phyloP scores from a whole-genome alignment of 306 rosid genomes.

The Quercus glauca region DNA sequence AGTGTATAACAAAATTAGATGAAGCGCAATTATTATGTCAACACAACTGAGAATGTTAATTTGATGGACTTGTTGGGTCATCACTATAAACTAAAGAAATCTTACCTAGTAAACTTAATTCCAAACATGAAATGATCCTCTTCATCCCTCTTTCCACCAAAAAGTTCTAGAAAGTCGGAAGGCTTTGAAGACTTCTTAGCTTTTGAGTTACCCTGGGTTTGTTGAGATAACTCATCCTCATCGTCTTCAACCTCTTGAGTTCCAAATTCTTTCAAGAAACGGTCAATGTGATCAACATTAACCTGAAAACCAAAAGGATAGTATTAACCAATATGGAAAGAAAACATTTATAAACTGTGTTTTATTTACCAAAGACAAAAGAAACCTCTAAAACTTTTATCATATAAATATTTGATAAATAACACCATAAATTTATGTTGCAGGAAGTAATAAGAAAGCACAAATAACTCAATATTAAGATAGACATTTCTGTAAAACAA shows the following conservation, averaged over 20 bases:
- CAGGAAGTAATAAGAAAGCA: background rate
- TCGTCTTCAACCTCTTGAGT: constrained; percentile 45
- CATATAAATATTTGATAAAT: background rate
- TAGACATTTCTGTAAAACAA: background rate
- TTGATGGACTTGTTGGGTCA: background rate
- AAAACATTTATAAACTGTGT: background rate
- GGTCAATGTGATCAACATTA: constrained; percentile 73
- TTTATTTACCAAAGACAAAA: background rate
- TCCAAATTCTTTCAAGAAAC: constrained; percentile 71
- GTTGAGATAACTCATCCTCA: constrained; percentile 25
- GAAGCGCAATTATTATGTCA: background rate
- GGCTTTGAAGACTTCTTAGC: constrained; percentile 60
- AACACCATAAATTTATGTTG: background rate
- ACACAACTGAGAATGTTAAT: background rate
- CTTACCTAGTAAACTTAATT: constrained; percentile 82
- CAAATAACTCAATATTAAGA: background rate
- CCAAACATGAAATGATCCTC: constrained; percentile 90
- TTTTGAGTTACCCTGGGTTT: constrained; percentile 30
- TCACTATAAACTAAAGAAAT: constrained; percentile 8
- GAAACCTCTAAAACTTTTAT: background rate
- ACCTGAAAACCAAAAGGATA: constrained; percentile 41
- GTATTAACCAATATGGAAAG: constrained; percentile 8
- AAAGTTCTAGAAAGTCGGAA: constrained; percentile 68
- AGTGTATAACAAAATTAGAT: background rate
- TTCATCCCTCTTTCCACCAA: constrained; percentile 58